Base-by-base conservation (phyloP, 257 asterid species). In the Lycium barbarum region DNA sequence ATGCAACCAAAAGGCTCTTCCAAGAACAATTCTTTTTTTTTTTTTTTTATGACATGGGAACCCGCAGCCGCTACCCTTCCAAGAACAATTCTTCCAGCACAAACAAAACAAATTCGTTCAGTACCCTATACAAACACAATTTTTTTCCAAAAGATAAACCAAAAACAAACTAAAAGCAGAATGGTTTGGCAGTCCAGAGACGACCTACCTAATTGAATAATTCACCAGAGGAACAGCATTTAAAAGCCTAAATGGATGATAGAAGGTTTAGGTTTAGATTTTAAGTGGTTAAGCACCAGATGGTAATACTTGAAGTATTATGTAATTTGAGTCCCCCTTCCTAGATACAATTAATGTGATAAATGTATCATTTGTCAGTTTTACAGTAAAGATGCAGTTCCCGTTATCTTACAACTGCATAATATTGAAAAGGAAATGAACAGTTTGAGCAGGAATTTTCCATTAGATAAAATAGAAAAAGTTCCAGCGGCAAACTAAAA, bases 1-100 rank as follows among this genome's bases (percentile, higher is more conserved):
- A 18, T 40, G 36, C 57, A 71, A 71, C 33, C 61, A 13, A 49
- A 74, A 22, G 81, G 62, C 43, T 47, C 62, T 12, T 74, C 81
- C 81, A 49, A 49, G 81, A 49, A 14, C 40, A 74, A 74, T 47
- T 74, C 45, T 74, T 22, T n/a, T n/a, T n/a, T n/a, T n/a, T n/a
- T n/a, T n/a, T n/a, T n/a, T n/a, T n/a, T n/a, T n/a, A n/a, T n/a
- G n/a, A n/a, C n/a, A n/a, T n/a, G n/a, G n/a, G n/a, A n/a, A n/a
- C n/a, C n/a, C n/a, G n/a, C n/a, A n/a, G n/a, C n/a, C n/a, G n/a
- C n/a, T n/a, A n/a, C n/a, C n/a, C 62, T 12, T 74, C 81, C 81
- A 49, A 49, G 81, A 49, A 14, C 40, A 74, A 74, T 47, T 74
- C 45, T 74, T 22, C 62, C n/a, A 26, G 81, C 8, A 54, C 62